These are phyloP conservation scores for Phytophthora chlamydospora DNA, from an alignment of 352 stramenopile genomes.

Conservation along the genomic window DNA sequence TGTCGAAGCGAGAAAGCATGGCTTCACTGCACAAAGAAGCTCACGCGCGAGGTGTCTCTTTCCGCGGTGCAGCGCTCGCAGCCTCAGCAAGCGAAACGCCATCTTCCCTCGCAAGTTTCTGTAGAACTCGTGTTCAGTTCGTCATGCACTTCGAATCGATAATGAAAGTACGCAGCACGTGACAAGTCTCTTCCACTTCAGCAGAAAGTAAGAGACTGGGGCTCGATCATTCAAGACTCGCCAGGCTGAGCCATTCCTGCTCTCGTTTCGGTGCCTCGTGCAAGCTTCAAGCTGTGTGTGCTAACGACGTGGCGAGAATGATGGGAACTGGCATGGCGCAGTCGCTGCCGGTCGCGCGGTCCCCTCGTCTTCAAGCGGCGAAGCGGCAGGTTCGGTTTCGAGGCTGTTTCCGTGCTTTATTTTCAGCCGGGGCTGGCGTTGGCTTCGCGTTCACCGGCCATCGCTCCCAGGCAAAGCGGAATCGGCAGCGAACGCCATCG, in stretches of 20 bases:
- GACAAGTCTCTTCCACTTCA: background rate
- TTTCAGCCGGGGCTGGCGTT: slow-evolving; percentile 14
- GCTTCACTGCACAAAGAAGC: background rate
- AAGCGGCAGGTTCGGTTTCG: slow-evolving; percentile 33
- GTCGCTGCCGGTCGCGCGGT: background rate
- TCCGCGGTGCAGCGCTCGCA: too few relatives aligned
- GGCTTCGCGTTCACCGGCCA: slow-evolving; percentile 13
- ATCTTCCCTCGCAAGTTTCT: too few relatives aligned
- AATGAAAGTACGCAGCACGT: too few relatives aligned
- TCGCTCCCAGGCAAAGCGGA: slow-evolving; percentile 10
- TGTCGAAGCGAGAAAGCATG: too few relatives aligned
- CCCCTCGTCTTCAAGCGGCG: slow-evolving; percentile 10
- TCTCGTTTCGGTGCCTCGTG: background rate
- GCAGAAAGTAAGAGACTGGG: background rate
- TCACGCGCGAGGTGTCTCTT: too few relatives aligned
- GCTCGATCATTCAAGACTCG: too few relatives aligned
- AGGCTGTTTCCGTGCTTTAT: slow-evolving; percentile 34
- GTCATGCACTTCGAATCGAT: too few relatives aligned
- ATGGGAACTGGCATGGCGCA: slow-evolving; percentile 1
- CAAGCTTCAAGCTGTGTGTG: too few relatives aligned
- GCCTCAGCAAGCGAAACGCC: too few relatives aligned
- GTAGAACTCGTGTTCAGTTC: too few relatives aligned
- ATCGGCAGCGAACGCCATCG: slow-evolving; percentile 14
- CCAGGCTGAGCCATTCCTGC: background rate
- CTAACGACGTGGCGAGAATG: background rate